Evolutionary conservation across 1,139 yeast genomes (phyloP), one percentile per base, ranked within the genome.

Genomic region (Arxiozyma slooffiae): DNA sequence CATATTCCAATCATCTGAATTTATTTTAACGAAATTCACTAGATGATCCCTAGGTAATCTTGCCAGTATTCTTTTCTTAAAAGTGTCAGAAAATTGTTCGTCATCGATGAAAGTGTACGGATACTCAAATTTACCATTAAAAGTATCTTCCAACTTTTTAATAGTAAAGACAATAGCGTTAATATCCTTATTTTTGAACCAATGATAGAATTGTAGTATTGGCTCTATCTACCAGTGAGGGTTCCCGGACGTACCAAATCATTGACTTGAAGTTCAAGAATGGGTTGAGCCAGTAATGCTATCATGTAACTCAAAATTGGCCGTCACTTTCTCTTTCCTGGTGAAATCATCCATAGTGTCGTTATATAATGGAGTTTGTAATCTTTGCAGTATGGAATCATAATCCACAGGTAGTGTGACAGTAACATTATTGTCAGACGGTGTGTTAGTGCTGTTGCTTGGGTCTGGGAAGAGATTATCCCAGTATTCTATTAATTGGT

Each of bases 81-180:
- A 87, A 37, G 65, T 66, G 0, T 79, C 77, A 1, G 78, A 70
- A 62, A 87, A 87, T 4, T 80, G 81, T 51, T 71, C 72, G 60
- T 87, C 94, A 63, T 86, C 87, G 49, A 87, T 64, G 57, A 87
- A 85, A 1, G 87, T 85, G 71, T 87, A 86, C 0, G 95, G 95
- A 62, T 87, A 87, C 48, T 75, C 74, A 66, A 81, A 87, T 62
- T 85, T 84, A 30, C 67, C 56, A 63, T 87, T 87, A 69, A 86
- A 87, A 4, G 72, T 74, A 26, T 66, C 66, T 61, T 87, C 95
- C 39, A 87, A 75, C 57, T 75, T 76, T 47, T 64, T 62, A 50
- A 87, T 79, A 1, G 94, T 76, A 14, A 60, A 59, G 0, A 77
- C 64, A 17, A 86, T 74, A 1, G 68, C 74, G 0, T 58, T 59